A percentile compares a stretch with the other conserved stretches of the same genome.
Evolutionary conservation across 495 filamentous ascomycete genomes (phyloP).

Genomic region (Annulohypoxylon nitens): DNA sequence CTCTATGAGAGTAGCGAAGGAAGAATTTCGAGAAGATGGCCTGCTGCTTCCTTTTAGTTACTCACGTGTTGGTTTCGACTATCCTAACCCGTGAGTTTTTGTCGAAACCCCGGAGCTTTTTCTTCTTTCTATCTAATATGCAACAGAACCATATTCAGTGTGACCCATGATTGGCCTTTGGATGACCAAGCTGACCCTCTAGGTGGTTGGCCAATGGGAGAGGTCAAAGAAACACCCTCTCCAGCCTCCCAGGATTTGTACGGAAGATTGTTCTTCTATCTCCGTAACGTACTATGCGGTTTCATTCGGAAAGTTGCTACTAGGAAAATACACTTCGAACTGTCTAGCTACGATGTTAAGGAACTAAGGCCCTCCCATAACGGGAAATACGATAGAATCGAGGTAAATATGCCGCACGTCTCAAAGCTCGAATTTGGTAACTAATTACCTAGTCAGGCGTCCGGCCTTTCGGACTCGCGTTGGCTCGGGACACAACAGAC

Average conservation of each 20-base stretch:
- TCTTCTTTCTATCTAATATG: constrained; percentile 6
- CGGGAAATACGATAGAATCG: constrained; percentile 13
- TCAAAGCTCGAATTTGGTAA: neutral
- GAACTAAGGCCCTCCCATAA: neutral
- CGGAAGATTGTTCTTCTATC: constrained; percentile 50
- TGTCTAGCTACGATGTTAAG: neutral
- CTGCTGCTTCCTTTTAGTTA: constrained; percentile 55
- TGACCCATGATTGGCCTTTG: constrained; percentile 6
- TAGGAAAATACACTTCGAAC: constrained; percentile 7
- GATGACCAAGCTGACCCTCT: constrained; percentile 19
- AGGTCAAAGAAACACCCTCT: constrained; percentile 38
- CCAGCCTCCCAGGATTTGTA: constrained; percentile 45
- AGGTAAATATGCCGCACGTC: constrained; percentile 9
- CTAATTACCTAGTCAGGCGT: constrained; percentile 14
- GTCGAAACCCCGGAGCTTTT: neutral
- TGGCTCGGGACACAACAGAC: constrained; percentile 19
- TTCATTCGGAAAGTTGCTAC: constrained; percentile 11
- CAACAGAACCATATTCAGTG: constrained; percentile 22
- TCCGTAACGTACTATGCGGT: constrained; percentile 28
- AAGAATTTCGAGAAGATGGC: constrained; percentile 52
- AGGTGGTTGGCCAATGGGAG: constrained; percentile 45
- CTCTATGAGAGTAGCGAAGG: constrained; percentile 42
- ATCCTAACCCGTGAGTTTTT: constrained; percentile 50
- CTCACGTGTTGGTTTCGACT: constrained; percentile 43
- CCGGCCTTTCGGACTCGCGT: constrained; percentile 7